Evolutionary conservation across 2,329 filamentous ascomycete genomes (phyloP).

Genomic region (Fusarium pseudonygamai): DNA sequence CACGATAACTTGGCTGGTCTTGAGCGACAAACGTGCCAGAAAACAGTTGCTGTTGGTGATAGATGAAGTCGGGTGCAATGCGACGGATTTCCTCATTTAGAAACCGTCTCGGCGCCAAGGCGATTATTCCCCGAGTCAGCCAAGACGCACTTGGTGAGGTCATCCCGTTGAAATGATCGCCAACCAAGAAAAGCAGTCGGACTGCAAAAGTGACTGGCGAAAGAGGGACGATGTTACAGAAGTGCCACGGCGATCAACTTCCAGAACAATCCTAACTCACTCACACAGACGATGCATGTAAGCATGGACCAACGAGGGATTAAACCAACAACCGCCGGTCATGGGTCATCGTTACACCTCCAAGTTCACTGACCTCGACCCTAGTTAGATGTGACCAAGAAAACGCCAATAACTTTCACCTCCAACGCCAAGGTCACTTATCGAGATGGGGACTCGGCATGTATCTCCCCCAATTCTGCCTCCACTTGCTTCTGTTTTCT

Average conservation of each 20-base stretch:
- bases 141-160: slow-evolving; percentile 15
- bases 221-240: neutral
- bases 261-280: neutral
- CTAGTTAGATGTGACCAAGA: neutral
- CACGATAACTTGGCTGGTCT: neutral
- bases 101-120: slow-evolving; percentile 5
- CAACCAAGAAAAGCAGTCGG: neutral
- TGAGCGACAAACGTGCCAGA: neutral
- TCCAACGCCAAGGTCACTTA: slow-evolving; percentile 6
- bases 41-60: accelerated
- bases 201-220: neutral
- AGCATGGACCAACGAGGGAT: slow-evolving; percentile 30
- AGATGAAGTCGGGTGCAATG: neutral
- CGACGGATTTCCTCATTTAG: neutral
- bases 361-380: neutral
- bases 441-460: slow-evolving; percentile 1
- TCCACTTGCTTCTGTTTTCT: neutral
- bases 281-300: neutral
- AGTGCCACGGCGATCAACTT: slow-evolving; percentile 28
- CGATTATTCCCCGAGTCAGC: slow-evolving; percentile 25
- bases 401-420: neutral
- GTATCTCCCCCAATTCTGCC: neutral
- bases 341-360: neutral
- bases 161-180: slow-evolving; percentile 17
- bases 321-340: neutral